Evolutionary conservation across 1,284 basidiomycete genomes (phyloP).

Genomic region (Marasmius oreades): DNA sequence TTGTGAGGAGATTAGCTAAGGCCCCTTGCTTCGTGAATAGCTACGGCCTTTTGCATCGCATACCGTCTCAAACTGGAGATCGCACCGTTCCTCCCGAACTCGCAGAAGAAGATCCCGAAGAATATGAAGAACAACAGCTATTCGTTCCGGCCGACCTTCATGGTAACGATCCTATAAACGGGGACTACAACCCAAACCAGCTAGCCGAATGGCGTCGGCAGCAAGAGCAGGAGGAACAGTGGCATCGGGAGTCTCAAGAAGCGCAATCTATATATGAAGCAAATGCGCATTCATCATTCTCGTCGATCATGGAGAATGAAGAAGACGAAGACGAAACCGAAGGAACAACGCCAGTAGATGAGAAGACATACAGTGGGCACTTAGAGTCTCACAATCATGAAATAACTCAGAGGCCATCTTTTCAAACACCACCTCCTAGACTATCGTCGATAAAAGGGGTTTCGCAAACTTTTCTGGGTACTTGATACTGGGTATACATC

Average conservation of each 20-base stretch:
- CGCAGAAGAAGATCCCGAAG: constrained; percentile 40
- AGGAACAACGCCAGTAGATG: neutral
- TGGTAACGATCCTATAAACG: constrained; percentile 19
- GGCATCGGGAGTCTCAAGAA: constrained; percentile 30
- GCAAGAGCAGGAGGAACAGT: constrained; percentile 41
- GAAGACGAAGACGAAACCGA: constrained; percentile 21
- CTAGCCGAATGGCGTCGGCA: constrained; percentile 34
- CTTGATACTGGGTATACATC: constrained; percentile 3
- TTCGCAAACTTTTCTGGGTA: neutral
- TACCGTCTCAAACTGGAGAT: constrained; percentile 65
- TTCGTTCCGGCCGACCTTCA: constrained; percentile 70
- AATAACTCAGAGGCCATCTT: neutral
- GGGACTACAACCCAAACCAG: constrained; percentile 28
- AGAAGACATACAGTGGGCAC: neutral
- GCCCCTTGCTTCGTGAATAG: constrained; percentile 29
- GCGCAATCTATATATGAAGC: constrained; percentile 18
- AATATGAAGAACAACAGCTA: constrained; percentile 58
- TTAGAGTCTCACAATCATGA: too few relatives aligned
- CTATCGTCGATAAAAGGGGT: neutral
- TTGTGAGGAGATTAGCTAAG: constrained; percentile 7
- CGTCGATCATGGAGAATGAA: constrained; percentile 12
- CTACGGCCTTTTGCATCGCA: constrained; percentile 85
- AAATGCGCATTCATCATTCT: constrained; percentile 17
- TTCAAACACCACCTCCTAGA: neutral
- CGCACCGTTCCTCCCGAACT: constrained; percentile 54